Evolutionary conservation across 1,139 yeast genomes (phyloP).

Genomic region (Kodamaea sp.): DNA sequence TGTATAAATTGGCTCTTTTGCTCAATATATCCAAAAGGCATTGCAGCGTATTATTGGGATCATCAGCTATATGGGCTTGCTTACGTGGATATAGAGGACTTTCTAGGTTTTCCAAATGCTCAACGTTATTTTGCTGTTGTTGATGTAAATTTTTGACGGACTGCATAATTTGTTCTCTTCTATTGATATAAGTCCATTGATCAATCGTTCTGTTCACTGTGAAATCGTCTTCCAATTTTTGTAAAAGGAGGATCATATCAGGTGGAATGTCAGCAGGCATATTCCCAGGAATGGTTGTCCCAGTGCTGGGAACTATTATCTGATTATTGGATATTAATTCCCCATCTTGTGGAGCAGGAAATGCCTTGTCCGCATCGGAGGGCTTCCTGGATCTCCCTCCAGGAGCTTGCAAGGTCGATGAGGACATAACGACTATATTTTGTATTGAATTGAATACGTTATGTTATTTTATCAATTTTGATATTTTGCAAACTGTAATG

Average conservation of each 20-base stretch:
- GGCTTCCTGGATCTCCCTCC: slow-evolving; percentile 5
- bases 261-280: slow-evolving; percentile 42
- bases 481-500: too few species aligned
- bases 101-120: slow-evolving; percentile 36
- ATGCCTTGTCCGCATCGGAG: slow-evolving; percentile 16
- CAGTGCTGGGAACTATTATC: slow-evolving; percentile 9
- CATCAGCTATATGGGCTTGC: slow-evolving; percentile 21
- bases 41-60: slow-evolving; percentile 18
- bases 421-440: not conserved
- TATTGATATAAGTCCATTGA: slow-evolving; percentile 48
- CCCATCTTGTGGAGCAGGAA: not conserved
- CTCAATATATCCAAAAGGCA: slow-evolving; percentile 64
- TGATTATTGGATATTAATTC: slow-evolving; percentile 8
- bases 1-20: slow-evolving; percentile 64
- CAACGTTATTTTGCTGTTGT: slow-evolving; percentile 26
- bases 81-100: slow-evolving; percentile 61
- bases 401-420: slow-evolving; percentile 12
- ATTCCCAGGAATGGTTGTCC: slow-evolving; percentile 5
- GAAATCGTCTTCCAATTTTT: slow-evolving; percentile 44
- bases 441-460: not conserved
- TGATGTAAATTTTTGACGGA: slow-evolving; percentile 36
- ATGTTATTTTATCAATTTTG: too few species aligned
- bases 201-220: slow-evolving; percentile 39
- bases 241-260: slow-evolving; percentile 43
- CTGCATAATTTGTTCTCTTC: slow-evolving; percentile 46